Base-by-base conservation (phyloP, 257 asterid genomes). In the Rubia yunnanensis region DNA sequence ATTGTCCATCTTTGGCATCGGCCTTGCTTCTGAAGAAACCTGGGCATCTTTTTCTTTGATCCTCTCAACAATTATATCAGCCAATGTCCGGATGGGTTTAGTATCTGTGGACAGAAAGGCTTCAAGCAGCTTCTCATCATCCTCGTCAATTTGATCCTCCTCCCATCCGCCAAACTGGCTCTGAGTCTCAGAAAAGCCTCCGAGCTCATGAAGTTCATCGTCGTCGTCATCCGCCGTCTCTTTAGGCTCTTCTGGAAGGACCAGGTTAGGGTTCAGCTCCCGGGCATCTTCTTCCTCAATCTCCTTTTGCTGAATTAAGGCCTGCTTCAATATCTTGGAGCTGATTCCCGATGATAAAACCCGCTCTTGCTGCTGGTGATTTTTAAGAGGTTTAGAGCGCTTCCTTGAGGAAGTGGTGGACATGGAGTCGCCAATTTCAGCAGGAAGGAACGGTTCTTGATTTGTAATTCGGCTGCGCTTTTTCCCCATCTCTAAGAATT, bases 291-390 rank as follows among this genome's bases (percentile, higher is more conserved):
- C 99, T 41, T 78, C 85, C 65, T 87, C 85, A 60, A 94, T 79
- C 74, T 90, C 99, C 81, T 72, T 86, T 62, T 90, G 96, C 90
- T 88, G 99, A 63, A 81, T 60, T n/a, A 77, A 54, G 0, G 99
- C 96, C 73, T 86, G 85, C 73, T 86, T 86, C 64, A 90, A 82
- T 62, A 94, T 90, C 73, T 86, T 94, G 44, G 88, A 82, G 81
- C 94, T 90, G 77, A 84, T 80, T 70, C 81, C 80, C 39, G 90
- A 78, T 13, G 99, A 67, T 50, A 80, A 49, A 26, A 77, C 60
- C 85, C 82, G 81, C 54, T 89, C 78, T 23, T 81, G 79, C 65
- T 77, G 73, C 82, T 92, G 97, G 74, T 89, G 99, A 55, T 55
- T 66, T 73, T 92, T 92, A 32, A 88, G 80, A 15, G 84, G 72